Conservation (phyloP, 768 basidiomycete species). For the Mycena kentingensis region DNA sequence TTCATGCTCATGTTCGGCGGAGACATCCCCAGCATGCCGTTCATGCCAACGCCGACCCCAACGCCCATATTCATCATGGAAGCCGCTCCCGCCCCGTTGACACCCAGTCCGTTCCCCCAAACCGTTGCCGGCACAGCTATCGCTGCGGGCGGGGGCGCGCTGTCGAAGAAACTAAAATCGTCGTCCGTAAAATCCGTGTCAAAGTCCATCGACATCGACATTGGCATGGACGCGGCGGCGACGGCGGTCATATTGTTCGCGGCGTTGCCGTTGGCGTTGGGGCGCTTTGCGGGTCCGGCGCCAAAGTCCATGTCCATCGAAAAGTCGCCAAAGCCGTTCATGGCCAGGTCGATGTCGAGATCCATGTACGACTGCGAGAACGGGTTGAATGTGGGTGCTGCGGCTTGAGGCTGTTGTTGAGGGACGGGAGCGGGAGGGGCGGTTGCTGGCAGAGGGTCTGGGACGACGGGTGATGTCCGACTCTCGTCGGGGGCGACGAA, state of each 20-base stretch:
- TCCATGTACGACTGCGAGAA: constrained; percentile 46
- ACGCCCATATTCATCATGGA: too few relatives aligned
- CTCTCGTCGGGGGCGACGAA: constrained; percentile 20
- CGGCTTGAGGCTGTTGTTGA: constrained; percentile 26
- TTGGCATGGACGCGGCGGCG: constrained; percentile 21
- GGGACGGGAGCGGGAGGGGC: constrained; percentile 5
- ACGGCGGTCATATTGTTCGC: constrained; percentile 16
- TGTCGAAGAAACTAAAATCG: constrained; percentile 87
- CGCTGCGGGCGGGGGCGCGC: constrained; percentile 37
- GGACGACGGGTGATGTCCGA: constrained; percentile 23
- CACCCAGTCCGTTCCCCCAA: too few relatives aligned
- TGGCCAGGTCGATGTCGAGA: constrained; percentile 53
- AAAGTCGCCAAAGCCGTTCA: constrained; percentile 42
- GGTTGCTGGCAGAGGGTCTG: constrained; percentile 13
- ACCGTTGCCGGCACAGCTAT: constrained; percentile 1
- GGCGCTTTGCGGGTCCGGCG: too few relatives aligned
- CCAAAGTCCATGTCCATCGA: constrained; percentile 31
- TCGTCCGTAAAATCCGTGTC: constrained; percentile 80
- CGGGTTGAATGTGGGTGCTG: constrained; percentile 39
- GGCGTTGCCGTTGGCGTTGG: not conserved
- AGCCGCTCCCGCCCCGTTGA: constrained; percentile 27
- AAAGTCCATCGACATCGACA: constrained; percentile 41
- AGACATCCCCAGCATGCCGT: constrained; percentile 28
- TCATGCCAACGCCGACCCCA: constrained; percentile 25
- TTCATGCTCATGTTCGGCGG: constrained; percentile 21